A percentile compares a stretch with the other conserved stretches of the same genome.
phyloP scores from a whole-genome alignment of 2,329 filamentous ascomycete genomes.

The Fonsecaea nubica region DNA sequence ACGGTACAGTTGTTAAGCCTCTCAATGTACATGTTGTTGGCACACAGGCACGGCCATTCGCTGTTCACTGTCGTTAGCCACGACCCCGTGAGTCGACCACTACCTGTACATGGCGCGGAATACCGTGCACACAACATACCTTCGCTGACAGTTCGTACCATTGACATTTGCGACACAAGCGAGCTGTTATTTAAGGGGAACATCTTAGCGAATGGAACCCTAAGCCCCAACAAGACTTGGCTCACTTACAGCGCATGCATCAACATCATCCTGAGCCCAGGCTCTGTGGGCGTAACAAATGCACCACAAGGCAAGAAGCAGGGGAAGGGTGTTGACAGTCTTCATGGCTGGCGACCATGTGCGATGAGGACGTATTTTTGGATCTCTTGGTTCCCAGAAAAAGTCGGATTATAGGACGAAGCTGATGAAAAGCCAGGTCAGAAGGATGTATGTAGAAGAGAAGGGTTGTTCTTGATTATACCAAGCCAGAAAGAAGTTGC shows the following conservation, averaged over 20 bases:
- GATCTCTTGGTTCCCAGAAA: not conserved
- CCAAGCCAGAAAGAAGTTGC: not conserved
- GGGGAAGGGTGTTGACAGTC: not conserved
- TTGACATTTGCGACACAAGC: constrained; percentile 37
- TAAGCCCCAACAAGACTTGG: not conserved
- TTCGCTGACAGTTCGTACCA: constrained; percentile 34
- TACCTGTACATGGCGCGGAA: not conserved
- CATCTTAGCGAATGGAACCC: not conserved
- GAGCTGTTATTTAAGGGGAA: constrained; percentile 24
- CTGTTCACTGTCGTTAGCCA: constrained; percentile 17
- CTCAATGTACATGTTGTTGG: constrained; percentile 35
- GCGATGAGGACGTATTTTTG: not conserved
- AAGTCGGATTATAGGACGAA: not conserved
- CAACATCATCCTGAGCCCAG: constrained; percentile 34
- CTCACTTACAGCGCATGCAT: constrained; percentile 33
- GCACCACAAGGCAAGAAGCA: not conserved
- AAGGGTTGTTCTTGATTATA: not conserved
- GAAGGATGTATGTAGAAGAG: too few relatives aligned
- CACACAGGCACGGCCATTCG: constrained; percentile 40
- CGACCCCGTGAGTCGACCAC: not conserved
- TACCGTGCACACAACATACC: constrained; percentile 14
- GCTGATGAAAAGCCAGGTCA: too few relatives aligned
- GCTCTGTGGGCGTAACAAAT: not conserved
- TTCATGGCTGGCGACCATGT: not conserved
- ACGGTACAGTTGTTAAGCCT: constrained; percentile 35